Evolutionary conservation across 495 filamentous ascomycete genomes (phyloP).

Genomic region (Penicillium manginii): DNA sequence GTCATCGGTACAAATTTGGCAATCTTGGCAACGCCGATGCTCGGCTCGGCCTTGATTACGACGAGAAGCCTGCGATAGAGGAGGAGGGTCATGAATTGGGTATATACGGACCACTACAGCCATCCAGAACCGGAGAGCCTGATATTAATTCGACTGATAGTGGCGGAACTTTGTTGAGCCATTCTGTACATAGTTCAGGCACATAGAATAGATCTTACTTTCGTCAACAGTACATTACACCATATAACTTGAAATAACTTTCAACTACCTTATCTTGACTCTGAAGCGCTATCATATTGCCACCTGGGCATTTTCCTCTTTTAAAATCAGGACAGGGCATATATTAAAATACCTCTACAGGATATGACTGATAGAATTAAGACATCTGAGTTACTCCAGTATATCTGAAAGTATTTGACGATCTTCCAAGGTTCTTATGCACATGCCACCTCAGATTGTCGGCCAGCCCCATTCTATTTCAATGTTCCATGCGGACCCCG

Average conservation of each 20-base stretch:
- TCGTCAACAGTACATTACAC: no score
- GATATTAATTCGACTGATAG: background rate
- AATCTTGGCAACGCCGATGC: background rate
- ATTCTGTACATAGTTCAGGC: no score
- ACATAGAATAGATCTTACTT: no score
- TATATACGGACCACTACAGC: background rate
- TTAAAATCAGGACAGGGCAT: no score
- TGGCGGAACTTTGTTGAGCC: background rate
- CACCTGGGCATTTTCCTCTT: no score
- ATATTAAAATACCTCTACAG: no score
- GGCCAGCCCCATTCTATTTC: background rate
- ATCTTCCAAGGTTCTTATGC: background rate
- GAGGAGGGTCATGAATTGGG: conserved; percentile 3
- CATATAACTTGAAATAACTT: no score
- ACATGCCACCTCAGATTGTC: background rate
- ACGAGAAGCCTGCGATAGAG: conserved; percentile 1
- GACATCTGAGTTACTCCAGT: no score
- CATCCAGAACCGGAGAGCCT: background rate
- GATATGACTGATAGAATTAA: no score
- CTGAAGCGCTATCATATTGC: no score
- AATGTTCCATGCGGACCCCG: background rate
- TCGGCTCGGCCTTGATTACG: conserved; percentile 8
- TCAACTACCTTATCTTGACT: no score
- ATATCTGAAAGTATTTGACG: no score
- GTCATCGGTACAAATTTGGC: conserved; percentile 5